phyloP scores from a whole-genome alignment of 2,329 filamentous ascomycete species.

The Neocucurbitaria cava region DNA sequence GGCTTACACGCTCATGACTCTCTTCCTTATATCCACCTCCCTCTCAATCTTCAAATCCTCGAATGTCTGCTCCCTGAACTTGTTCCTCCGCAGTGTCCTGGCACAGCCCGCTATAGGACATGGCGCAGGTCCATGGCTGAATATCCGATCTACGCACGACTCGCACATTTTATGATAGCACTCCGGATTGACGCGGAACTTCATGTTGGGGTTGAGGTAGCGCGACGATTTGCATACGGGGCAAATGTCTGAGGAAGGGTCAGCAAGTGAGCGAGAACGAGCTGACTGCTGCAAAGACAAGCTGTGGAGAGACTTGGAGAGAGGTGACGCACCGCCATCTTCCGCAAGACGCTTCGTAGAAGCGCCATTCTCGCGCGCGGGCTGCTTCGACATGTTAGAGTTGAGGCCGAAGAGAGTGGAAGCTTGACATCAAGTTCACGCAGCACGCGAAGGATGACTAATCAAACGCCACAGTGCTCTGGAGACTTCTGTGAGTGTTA shows the following conservation, averaged over 20 bases:
- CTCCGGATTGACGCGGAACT: conserved; percentile 95
- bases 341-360: conserved; percentile 38
- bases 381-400: conserved; percentile 45
- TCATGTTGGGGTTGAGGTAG: conserved; percentile 93
- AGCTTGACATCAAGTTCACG: neutral
- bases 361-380: conserved; percentile 35
- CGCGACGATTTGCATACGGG: conserved; percentile 96
- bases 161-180: conserved; percentile 99
- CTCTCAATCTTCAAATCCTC: conserved; percentile 86
- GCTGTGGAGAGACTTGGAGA: conserved; percentile 38
- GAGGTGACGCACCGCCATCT: conserved; percentile 48
- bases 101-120: conserved; percentile 91
- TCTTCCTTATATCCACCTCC: conserved; percentile 87
- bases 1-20: conserved; percentile 68
- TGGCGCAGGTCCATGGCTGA: conserved; percentile 87
- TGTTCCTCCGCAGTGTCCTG: conserved; percentile 82
- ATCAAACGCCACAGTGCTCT: neutral
- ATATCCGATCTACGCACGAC: conserved; percentile 93
- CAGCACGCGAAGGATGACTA: conserved; percentile 16
- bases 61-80: conserved; percentile 89
- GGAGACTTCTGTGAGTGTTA: neutral
- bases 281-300: conserved; percentile 36
- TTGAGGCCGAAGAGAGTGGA: conserved; percentile 9
- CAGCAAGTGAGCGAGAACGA: conserved; percentile 25
- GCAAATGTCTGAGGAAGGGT: conserved; percentile 72